Evolutionary conservation across 495 filamentous ascomycete genomes (phyloP).

Genomic region (Cercophora scortea): DNA sequence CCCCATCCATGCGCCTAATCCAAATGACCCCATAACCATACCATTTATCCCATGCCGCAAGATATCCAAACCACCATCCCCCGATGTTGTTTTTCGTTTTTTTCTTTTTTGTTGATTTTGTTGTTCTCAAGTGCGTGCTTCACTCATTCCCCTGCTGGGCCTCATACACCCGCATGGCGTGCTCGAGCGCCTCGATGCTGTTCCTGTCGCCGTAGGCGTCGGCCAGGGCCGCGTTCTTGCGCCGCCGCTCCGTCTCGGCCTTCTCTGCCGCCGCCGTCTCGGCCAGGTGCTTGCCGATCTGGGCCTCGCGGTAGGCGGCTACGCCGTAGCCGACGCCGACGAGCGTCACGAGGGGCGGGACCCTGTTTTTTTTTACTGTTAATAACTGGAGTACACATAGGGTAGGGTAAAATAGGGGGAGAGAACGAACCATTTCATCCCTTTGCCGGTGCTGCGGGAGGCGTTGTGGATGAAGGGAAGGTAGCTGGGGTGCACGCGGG

Average conservation of each 20-base stretch:
- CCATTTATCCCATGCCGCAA: no score
- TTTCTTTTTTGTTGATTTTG: no score
- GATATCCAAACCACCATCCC: no score
- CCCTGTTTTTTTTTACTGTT: constrained; percentile 10
- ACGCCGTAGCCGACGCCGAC: constrained; percentile 36
- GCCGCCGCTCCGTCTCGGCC: constrained; percentile 17
- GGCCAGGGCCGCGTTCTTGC: constrained; percentile 25
- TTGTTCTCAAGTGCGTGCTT: no score
- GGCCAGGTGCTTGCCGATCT: constrained; percentile 15
- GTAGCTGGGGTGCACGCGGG: constrained; percentile 35
- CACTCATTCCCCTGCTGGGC: constrained; percentile 21
- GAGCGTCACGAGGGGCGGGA: constrained; percentile 30
- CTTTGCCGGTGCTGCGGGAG: constrained; percentile 11
- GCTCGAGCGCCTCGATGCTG: constrained; percentile 48
- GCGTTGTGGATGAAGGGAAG: constrained; percentile 31
- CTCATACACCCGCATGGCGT: constrained; percentile 50
- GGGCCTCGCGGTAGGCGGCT: constrained; percentile 21
- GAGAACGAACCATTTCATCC: constrained; percentile 28
- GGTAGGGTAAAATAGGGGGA: background rate
- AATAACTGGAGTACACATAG: background rate
- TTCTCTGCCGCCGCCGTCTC: constrained; percentile 7
- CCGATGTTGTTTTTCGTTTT: no score
- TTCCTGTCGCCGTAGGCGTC: constrained; percentile 55
- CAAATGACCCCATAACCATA: no score
- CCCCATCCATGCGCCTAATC: no score